phyloP scores from a whole-genome alignment of 768 basidiomycete genomes.

The Hygrocybe punicea region DNA sequence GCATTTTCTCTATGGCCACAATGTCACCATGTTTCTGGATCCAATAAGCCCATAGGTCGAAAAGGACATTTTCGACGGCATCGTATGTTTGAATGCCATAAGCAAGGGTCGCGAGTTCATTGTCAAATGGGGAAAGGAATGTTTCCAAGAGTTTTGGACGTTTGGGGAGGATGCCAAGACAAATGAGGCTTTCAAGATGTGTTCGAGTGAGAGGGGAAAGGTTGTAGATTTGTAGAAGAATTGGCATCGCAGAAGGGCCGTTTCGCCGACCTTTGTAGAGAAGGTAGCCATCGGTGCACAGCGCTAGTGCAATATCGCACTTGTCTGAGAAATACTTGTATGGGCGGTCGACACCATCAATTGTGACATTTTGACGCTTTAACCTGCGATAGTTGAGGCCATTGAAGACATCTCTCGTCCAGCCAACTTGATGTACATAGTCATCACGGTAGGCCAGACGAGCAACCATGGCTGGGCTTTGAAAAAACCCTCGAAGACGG shows the following conservation, averaged over 20 bases:
- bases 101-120: conserved; percentile 35
- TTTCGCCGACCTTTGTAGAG: conserved; percentile 33
- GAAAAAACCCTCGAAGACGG: conserved; percentile 22
- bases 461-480: conserved; percentile 3
- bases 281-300: conserved; percentile 44
- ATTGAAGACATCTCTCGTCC: conserved; percentile 38
- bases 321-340: conserved; percentile 36
- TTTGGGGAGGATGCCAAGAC: conserved; percentile 44
- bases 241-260: conserved; percentile 37
- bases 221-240: conserved; percentile 41
- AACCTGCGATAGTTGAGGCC: conserved; percentile 28
- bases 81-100: conserved; percentile 38
- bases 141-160: conserved; percentile 44
- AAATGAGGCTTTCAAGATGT: conserved; percentile 35
- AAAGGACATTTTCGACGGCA: conserved; percentile 18
- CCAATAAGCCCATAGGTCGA: conserved; percentile 27
- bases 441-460: conserved; percentile 14
- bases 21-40: conserved; percentile 35
- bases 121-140: conserved; percentile 39
- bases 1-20: conserved; percentile 25
- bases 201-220: conserved; percentile 32
- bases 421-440: conserved; percentile 9
- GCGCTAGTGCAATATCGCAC: conserved; percentile 41
- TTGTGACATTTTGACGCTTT: conserved; percentile 16
- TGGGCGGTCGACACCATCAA: conserved; percentile 21